Conservation (phyloP, 1,139 yeast species). For the Taphrina confusa region DNA sequence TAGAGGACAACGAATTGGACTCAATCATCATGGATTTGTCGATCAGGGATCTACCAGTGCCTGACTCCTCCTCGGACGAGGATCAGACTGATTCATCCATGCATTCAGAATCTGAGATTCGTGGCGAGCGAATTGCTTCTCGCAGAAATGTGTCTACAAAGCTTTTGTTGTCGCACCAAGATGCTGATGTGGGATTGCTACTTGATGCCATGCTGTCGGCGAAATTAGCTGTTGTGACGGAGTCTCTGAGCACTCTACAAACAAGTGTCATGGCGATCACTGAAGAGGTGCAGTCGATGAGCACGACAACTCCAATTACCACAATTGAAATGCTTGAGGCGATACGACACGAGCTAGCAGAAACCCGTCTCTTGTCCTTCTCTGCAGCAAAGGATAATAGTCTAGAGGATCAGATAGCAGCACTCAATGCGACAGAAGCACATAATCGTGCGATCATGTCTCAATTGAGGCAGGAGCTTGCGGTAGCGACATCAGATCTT, state of each 20-base stretch:
- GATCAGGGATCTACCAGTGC: not conserved
- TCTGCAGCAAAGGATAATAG: not conserved
- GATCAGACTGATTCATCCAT: not conserved
- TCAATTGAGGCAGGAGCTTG: constrained; percentile 8
- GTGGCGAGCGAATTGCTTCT: not conserved
- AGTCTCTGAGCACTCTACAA: constrained; percentile 11
- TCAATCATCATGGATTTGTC: constrained; percentile 24
- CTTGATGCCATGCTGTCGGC: constrained; percentile 30
- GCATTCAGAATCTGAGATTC: not conserved
- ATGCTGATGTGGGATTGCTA: constrained; percentile 26
- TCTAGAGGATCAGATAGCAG: not conserved
- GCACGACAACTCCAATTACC: not conserved
- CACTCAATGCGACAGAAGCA: not conserved
- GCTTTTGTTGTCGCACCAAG: constrained; percentile 21
- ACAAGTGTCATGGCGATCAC: constrained; percentile 1
- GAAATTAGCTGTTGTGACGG: constrained; percentile 21
- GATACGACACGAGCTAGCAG: not conserved
- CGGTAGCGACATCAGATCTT: constrained; percentile 12
- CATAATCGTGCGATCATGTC: not conserved
- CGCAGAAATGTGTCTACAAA: constrained; percentile 9
- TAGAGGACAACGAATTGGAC: constrained; percentile 26
- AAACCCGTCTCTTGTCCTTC: not conserved
- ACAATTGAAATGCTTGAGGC: not conserved
- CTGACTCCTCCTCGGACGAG: not conserved
- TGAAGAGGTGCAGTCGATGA: constrained; percentile 1